Evolutionary conservation across 2,329 filamentous ascomycete species (phyloP).

Genomic region (Metarhizium sp.): DNA sequence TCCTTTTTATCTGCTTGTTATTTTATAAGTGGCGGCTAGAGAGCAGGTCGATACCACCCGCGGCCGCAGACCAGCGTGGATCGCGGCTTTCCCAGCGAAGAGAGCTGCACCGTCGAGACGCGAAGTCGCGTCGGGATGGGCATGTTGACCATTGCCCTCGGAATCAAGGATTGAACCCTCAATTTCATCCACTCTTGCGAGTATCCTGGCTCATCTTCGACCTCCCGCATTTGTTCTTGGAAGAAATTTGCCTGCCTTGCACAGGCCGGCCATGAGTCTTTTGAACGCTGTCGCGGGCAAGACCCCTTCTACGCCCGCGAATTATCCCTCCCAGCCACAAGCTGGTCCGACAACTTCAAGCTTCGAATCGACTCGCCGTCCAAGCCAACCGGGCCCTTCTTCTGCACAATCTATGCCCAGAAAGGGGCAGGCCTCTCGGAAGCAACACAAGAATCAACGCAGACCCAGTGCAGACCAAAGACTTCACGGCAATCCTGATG

Average conservation of each 20-base stretch:
- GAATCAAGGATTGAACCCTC: neutral
- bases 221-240: neutral
- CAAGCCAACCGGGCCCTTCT: slow-evolving; percentile 25
- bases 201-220: neutral
- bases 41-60: neutral
- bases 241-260: neutral
- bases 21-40: neutral
- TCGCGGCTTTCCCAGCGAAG: neutral
- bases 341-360: slow-evolving; percentile 32
- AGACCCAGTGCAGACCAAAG: slow-evolving; percentile 45
- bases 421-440: slow-evolving; percentile 67
- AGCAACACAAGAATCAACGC: slow-evolving; percentile 76
- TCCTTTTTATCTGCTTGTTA: neutral
- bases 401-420: slow-evolving; percentile 42
- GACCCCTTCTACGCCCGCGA: slow-evolving; percentile 36
- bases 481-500: slow-evolving; percentile 38
- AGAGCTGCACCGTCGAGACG: neutral
- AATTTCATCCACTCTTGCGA: neutral
- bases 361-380: slow-evolving; percentile 43
- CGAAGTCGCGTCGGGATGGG: neutral
- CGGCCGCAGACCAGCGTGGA: neutral
- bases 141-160: slow-evolving; percentile 1
- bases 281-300: slow-evolving; percentile 34
- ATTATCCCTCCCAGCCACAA: slow-evolving; percentile 30
- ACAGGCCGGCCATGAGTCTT: slow-evolving; percentile 22